These are phyloP conservation scores for Incumbomyces delicatus DNA, from an alignment of 2,329 filamentous ascomycete genomes.

Conservation along the genomic window DNA sequence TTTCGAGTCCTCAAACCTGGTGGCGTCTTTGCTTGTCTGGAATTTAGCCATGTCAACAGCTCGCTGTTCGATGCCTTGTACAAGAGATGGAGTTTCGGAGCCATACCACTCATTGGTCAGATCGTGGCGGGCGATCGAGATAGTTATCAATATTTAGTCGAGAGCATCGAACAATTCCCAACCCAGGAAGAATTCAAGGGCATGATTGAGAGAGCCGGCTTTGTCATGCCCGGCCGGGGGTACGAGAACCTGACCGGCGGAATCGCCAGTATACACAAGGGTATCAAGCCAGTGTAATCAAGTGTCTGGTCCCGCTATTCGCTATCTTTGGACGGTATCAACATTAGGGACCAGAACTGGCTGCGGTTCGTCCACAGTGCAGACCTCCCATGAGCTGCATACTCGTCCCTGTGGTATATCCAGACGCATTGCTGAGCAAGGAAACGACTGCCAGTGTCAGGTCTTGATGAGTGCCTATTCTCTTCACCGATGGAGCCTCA, in stretches of 20 bases:
- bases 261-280: slow-evolving; percentile 93
- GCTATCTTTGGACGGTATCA: too few relatives aligned
- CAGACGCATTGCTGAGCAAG: slow-evolving; percentile 31
- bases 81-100: slow-evolving; percentile 90
- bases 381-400: slow-evolving; percentile 28
- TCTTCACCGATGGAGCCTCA: neutral
- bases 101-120: slow-evolving; percentile 91
- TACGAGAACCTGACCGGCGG: slow-evolving; percentile 89
- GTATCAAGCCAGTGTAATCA: slow-evolving; percentile 60
- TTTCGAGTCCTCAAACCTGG: slow-evolving; percentile 85
- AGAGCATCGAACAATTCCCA: slow-evolving; percentile 92
- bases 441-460: slow-evolving; percentile 34
- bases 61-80: slow-evolving; percentile 74
- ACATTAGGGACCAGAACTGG: neutral
- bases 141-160: slow-evolving; percentile 96
- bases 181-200: slow-evolving; percentile 71
- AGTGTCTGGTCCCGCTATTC: too few relatives aligned
- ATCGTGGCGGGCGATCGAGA: slow-evolving; percentile 87
- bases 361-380: slow-evolving; percentile 23
- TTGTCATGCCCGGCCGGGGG: slow-evolving; percentile 68
- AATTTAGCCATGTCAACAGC: slow-evolving; percentile 81
- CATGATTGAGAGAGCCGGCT: slow-evolving; percentile 62
- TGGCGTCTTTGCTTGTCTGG: slow-evolving; percentile 90
- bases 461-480: slow-evolving; percentile 30
- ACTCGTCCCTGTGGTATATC: slow-evolving; percentile 34